phyloP scores from a whole-genome alignment of 306 rosid genomes.

The Lathyrus aphaca region DNA sequence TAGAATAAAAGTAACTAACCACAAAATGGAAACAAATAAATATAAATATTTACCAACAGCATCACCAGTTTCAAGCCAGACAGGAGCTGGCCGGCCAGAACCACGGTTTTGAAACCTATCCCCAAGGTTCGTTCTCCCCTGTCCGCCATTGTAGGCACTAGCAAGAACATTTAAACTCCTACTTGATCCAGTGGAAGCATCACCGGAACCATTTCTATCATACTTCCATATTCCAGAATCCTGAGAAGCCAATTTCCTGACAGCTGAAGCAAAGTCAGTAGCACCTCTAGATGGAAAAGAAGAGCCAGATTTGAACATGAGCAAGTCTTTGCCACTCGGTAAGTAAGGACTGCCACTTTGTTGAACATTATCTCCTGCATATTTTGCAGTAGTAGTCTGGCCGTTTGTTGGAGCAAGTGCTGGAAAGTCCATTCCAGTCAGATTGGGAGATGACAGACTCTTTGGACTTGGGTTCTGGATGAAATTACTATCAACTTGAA shows the following conservation, averaged over 20 bases:
- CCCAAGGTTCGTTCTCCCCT: slow-evolving; percentile 64
- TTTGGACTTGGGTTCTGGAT: slow-evolving; percentile 72
- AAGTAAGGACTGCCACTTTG: slow-evolving; percentile 63
- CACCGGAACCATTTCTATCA: slow-evolving; percentile 72
- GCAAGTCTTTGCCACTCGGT: slow-evolving; percentile 74
- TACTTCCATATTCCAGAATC: slow-evolving; percentile 94
- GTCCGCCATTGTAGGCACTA: slow-evolving; percentile 65
- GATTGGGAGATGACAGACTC: slow-evolving; percentile 75
- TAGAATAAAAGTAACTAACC: slow-evolving; percentile 36
- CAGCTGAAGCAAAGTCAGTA: slow-evolving; percentile 89
- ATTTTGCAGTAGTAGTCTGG: slow-evolving; percentile 59
- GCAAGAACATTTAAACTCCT: slow-evolving; percentile 68
- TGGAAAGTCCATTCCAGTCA: slow-evolving; percentile 83
- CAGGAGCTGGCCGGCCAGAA: slow-evolving; percentile 77
- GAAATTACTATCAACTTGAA: slow-evolving; percentile 85
- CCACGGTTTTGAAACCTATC: slow-evolving; percentile 74
- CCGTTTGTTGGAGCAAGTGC: slow-evolving; percentile 66
- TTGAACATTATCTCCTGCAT: slow-evolving; percentile 69
- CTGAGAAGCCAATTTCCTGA: slow-evolving; percentile 86
- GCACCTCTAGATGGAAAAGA: slow-evolving; percentile 75
- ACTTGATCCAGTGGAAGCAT: slow-evolving; percentile 79
- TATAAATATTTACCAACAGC: slow-evolving; percentile 85
- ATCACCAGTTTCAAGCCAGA: slow-evolving; percentile 98
- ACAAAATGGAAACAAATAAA: slow-evolving; percentile 49
- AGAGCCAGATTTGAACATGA: slow-evolving; percentile 74